Evolutionary conservation across 2,329 filamentous ascomycete species (phyloP), one percentile per base, ranked within the genome.

Genomic region (Penicillium frequentans): DNA sequence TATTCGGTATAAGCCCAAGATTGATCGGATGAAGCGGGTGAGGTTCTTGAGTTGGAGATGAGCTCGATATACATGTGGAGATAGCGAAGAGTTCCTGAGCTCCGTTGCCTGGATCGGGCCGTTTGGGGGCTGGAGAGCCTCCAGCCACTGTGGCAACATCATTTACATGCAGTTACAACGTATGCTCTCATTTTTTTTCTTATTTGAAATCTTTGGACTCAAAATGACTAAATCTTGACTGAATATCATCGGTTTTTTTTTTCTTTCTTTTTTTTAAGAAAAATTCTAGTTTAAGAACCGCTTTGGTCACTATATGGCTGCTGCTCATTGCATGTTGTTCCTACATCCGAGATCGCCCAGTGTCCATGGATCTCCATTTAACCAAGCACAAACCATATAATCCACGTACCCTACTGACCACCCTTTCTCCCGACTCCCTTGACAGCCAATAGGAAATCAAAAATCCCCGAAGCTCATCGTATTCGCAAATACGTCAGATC

Each of bases 1-100:
- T 21, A 23, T 42, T 10, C 39, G 5, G 1, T 33, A 14, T 24
- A 23, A 10, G 2, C 23, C 7, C 26, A 23, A 24, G 46, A 23
- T 1, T 3, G 19, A 23, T 23, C 14, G n/a, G 27, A n/a, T 26
- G 3, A 33, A 33, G 26, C 16, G 10, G 27, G 19, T 26, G 39
- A 14, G 24, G 24, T 35, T 27, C 24, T 43, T 33, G 49, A 45
- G 37, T 48, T 37, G 29, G 21, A 52, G 49, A 24, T 16, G 33
- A 54, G 44, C 52, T 54, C 52, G 43, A 43, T 54, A 37, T 51
- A 49, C 33, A 50, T 54, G 52, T 54, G 52, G 52, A 54, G 52
- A 49, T 23, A 50, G 16, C 29, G 21, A 24, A 24, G 31, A 49
- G 24, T 27, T 35, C 26, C 23, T 44, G 39, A 53, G 50, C 50